Evolutionary conservation across 306 rosid species (phyloP).

Genomic region (Argentina anserina): DNA sequence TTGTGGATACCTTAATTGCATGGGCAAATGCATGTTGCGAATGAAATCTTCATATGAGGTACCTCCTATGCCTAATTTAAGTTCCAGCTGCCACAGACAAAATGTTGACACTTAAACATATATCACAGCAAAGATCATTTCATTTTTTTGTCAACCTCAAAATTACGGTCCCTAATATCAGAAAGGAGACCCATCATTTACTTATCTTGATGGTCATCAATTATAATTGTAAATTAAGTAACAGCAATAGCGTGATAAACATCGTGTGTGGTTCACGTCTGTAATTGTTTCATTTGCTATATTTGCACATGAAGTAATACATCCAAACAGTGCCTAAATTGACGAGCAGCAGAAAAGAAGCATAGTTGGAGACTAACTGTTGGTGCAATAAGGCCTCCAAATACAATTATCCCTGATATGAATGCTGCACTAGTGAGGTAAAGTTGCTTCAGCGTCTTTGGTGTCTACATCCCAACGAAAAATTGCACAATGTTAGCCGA

Average conservation of each 20-base stretch:
- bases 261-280: background rate
- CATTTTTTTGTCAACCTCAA: background rate
- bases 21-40: constrained; percentile 78
- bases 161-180: background rate
- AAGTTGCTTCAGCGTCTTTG: constrained; percentile 80
- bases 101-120: constrained; percentile 17
- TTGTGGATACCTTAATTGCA: constrained; percentile 66
- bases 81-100: constrained; percentile 66
- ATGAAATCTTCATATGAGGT: constrained; percentile 95
- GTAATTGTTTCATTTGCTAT: background rate
- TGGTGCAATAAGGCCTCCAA: constrained; percentile 92
- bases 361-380: constrained; percentile 49
- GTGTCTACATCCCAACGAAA: constrained; percentile 52
- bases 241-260: background rate
- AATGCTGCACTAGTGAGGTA: constrained; percentile 63
- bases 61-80: constrained; percentile 88
- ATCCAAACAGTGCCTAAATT: background rate
- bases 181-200: background rate
- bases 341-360: background rate
- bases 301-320: background rate
- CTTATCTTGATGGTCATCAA: background rate
- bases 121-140: constrained; percentile 1
- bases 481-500: constrained; percentile 15
- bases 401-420: constrained; percentile 68
- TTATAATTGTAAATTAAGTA: background rate